A percentile compares a stretch with the other conserved stretches of the same genome.
Evolutionary conservation across 805 yeast genomes (phyloP).

Genomic region (Ogataea trehalophila): DNA sequence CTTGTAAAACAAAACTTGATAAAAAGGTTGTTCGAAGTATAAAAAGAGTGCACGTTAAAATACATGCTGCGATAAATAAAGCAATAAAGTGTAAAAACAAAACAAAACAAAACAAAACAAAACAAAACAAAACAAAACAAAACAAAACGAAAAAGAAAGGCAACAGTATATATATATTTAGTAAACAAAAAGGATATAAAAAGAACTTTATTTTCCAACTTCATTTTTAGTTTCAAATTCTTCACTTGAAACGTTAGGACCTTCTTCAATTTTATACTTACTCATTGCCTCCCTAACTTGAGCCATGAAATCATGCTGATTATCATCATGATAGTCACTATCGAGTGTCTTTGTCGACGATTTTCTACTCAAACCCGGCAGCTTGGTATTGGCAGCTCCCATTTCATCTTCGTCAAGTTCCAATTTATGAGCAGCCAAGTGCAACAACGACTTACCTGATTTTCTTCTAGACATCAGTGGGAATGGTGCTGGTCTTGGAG

Average conservation of each 20-base stretch:
- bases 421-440: conserved; percentile 60
- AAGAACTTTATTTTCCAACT: not conserved
- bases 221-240: conserved; percentile 49
- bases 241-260: conserved; percentile 45
- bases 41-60: not conserved
- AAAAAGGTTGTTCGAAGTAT: not conserved
- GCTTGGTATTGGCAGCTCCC: conserved; percentile 22
- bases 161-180: not conserved
- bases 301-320: conserved; percentile 31
- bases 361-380: conserved; percentile 31
- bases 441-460: conserved; percentile 69
- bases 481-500: conserved; percentile 38
- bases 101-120: not conserved
- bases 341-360: conserved; percentile 25
- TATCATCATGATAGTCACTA: conserved; percentile 15
- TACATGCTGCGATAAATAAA: not conserved
- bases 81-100: not conserved
- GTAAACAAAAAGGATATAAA: not conserved
- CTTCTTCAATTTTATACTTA: conserved; percentile 28
- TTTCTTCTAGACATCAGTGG: conserved; percentile 51
- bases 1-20: not conserved
- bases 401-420: conserved; percentile 64
- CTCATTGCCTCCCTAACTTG: conserved; percentile 42
- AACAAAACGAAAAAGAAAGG: not conserved
- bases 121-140: not conserved